Percentiles rank a stretch among this genome's conserved stretches.
Conservation (phyloP, 257 asterid genomes). For the Echites panduratus region DNA sequence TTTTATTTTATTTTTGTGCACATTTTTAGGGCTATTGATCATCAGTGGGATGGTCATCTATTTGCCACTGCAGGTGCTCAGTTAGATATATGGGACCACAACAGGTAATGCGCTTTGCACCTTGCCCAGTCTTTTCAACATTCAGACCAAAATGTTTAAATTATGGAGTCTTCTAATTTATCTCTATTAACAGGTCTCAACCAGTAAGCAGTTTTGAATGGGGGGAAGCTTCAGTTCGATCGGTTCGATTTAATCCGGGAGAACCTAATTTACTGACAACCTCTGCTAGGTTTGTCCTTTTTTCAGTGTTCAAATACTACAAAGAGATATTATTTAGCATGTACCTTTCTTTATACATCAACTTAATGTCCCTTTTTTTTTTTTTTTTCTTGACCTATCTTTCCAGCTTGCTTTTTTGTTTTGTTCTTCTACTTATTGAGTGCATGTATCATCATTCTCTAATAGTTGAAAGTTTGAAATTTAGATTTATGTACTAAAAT, state of each 20-base stretch:
- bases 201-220: conserved; percentile 81
- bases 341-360: not conserved
- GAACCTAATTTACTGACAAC: conserved; percentile 86
- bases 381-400: not conserved
- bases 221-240: conserved; percentile 67
- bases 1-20: not conserved
- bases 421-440: not conserved
- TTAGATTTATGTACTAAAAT: not conserved
- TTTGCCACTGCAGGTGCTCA: conserved; percentile 98
- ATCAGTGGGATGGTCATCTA: conserved; percentile 78
- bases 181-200: conserved; percentile 66
- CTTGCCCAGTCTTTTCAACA: not conserved
- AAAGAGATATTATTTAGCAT: not conserved
- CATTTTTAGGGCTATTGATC: conserved; percentile 77
- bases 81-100: conserved; percentile 93
- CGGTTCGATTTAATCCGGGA: conserved; percentile 91
- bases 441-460: not conserved
- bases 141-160: not conserved
- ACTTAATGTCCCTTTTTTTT: not conserved
- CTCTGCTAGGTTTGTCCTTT: conserved; percentile 62
- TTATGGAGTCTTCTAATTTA: conserved; percentile 17
- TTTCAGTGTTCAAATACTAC: not conserved
- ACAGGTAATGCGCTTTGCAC: conserved; percentile 45
- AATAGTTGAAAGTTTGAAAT: not conserved
- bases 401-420: not conserved